Evolutionary conservation across 768 basidiomycete genomes (phyloP).

Genomic region (Lactifluus piperatus): DNA sequence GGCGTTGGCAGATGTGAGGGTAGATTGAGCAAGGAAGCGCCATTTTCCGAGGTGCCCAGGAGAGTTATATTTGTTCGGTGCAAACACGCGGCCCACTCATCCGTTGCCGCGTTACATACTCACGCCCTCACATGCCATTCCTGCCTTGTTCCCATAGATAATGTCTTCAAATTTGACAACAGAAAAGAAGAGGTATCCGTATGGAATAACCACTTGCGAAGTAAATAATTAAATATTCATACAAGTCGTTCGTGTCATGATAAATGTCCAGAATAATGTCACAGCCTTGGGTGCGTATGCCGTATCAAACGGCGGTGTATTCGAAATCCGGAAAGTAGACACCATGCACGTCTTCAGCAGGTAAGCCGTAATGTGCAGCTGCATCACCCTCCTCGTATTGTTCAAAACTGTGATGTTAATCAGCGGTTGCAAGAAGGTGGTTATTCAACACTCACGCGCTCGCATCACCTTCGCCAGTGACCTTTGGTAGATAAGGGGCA

Average conservation of each 20-base stretch:
- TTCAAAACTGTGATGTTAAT: slow-evolving; percentile 49
- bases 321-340: slow-evolving; percentile 71
- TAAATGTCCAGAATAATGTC: not conserved
- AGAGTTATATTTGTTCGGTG: slow-evolving; percentile 15
- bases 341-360: slow-evolving; percentile 54
- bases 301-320: slow-evolving; percentile 38
- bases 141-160: no score
- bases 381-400: slow-evolving; percentile 70
- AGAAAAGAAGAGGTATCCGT: slow-evolving; percentile 9
- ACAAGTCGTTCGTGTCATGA: slow-evolving; percentile 16
- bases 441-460: slow-evolving; percentile 63
- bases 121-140: no score
- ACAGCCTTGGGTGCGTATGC: not conserved
- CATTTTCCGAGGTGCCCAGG: slow-evolving; percentile 14
- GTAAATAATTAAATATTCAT: slow-evolving; percentile 1
- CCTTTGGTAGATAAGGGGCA: slow-evolving; percentile 90
- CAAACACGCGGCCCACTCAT: slow-evolving; percentile 9
- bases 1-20: slow-evolving; percentile 9
- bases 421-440: not conserved
- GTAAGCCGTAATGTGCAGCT: slow-evolving; percentile 48
- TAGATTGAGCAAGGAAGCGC: slow-evolving; percentile 15
- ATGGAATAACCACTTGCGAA: not conserved
- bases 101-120: not conserved
- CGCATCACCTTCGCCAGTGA: slow-evolving; percentile 88
- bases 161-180: not conserved